phyloP scores from a whole-genome alignment of 768 basidiomycete species.

The Lactarius sp. region DNA sequence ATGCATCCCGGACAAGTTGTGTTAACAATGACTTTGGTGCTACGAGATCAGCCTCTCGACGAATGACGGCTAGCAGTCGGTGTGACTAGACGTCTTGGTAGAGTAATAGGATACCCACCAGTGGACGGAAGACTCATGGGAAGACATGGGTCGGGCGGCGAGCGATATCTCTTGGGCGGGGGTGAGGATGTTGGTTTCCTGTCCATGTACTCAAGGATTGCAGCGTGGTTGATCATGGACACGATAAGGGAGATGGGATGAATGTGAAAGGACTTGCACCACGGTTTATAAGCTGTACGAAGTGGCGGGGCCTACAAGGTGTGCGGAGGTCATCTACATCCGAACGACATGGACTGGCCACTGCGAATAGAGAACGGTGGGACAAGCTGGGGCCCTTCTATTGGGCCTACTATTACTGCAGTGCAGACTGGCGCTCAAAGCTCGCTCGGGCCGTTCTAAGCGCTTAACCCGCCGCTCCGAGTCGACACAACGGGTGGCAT shows the following conservation, averaged over 20 bases:
- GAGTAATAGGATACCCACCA: slow-evolving; percentile 38
- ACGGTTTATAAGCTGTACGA: slow-evolving; percentile 1
- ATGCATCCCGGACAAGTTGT: slow-evolving; percentile 38
- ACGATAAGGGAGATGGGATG: not conserved
- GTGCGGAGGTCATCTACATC: slow-evolving; percentile 5
- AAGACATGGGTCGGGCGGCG: slow-evolving; percentile 52
- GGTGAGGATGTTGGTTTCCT: not conserved
- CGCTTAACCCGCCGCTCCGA: no score
- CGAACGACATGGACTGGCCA: slow-evolving; percentile 1
- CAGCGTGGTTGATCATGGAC: slow-evolving; percentile 24
- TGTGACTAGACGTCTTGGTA: slow-evolving; percentile 15
- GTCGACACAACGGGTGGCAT: not conserved
- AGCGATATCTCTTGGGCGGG: slow-evolving; percentile 34
- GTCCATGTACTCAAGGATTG: slow-evolving; percentile 20
- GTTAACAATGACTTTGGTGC: slow-evolving; percentile 55
- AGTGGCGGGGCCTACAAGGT: slow-evolving; percentile 1
- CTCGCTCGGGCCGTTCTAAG: no score
- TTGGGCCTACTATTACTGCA: no score
- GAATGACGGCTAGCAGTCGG: slow-evolving; percentile 51
- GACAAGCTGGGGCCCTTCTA: no score
- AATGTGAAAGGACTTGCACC: not conserved
- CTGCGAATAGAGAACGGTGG: not conserved
- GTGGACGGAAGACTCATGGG: slow-evolving; percentile 65
- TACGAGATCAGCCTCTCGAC: slow-evolving; percentile 59
- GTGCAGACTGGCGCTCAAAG: no score